Evolutionary conservation across 2,329 filamentous ascomycete species (phyloP), one percentile per base, ranked within the genome.

Genomic region (Cladosporium sphaerospermum): DNA sequence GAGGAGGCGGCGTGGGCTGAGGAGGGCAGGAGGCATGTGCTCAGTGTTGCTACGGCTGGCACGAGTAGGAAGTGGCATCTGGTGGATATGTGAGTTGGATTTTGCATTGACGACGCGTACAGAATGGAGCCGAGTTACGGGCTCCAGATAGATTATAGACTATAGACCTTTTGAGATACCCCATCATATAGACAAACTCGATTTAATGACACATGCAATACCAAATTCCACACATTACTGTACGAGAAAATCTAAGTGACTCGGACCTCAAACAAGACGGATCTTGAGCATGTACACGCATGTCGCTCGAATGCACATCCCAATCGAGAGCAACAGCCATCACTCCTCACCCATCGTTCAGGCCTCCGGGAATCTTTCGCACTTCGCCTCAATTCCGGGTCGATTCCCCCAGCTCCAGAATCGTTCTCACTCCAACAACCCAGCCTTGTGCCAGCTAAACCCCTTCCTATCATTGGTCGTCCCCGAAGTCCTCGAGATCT

Each of bases 1-100:
- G 16, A 34, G 18, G 47, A 58, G 32, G 55, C 58, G 41, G 31
- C 10, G 10, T 13, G 19, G 32, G 37, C 28, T 4, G 31, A n/a
- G 11, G 56, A 40, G 3, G 34, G 49, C 33, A 39, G 46, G 32
- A 33, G 57, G 46, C 9, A 60, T 32, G 52, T 55, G 42, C 39
- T 66, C 13, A 59, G 53, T 49, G 64, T 58, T 13, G 46, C 52
- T 3, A 63, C 64, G 6, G 51, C 55, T 2, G 63, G 63, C 31
- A 54, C 54, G 8, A 61, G 59, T 3, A 57, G 57, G 52, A 59
- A 42, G 11, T 66, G 63, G 63, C 54, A 47, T 10, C 45, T 66
- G 44, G 23, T 53, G 8, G 58, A 64, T 16, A 18, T 57, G 19
- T 64, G 56, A 57, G 9, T 16, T 9, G n/a, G 16, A 4, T 4